These are phyloP conservation scores for Akebia trifoliata DNA, from an alignment of 164 flowering plant genomes.

Conservation along the genomic window DNA sequence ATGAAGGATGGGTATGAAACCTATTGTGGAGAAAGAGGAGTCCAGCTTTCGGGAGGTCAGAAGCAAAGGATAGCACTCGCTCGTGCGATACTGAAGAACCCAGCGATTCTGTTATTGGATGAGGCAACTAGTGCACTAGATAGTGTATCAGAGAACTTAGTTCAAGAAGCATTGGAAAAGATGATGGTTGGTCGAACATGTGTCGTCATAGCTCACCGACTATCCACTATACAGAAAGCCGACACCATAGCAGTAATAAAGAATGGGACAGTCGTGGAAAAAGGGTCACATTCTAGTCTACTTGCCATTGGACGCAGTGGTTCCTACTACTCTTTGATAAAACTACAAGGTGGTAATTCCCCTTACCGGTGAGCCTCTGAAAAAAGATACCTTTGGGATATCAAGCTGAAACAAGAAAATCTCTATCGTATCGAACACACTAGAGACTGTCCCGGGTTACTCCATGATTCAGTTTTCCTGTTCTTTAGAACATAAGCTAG, in stretches of 20 bases:
- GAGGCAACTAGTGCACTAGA: conserved; percentile 60
- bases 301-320: conserved; percentile 32
- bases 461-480: too few species aligned
- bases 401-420: neutral
- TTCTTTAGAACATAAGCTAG: too few species aligned
- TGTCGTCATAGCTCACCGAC: conserved; percentile 43
- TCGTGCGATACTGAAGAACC: conserved; percentile 49
- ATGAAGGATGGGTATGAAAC: conserved; percentile 43
- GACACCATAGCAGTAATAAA: conserved; percentile 38
- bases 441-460: neutral
- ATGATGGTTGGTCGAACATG: conserved; percentile 48
- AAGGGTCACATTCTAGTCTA: conserved; percentile 35
- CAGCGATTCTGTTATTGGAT: conserved; percentile 40
- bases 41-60: conserved; percentile 56
- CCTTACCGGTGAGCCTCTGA: conserved; percentile 17
- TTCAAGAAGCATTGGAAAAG: conserved; percentile 48
- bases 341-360: conserved; percentile 26
- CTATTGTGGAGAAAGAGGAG: conserved; percentile 53
- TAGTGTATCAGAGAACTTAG: conserved; percentile 39
- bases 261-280: conserved; percentile 38
- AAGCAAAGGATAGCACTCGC: conserved; percentile 59
- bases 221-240: conserved; percentile 40
- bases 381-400: neutral
- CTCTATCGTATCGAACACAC: neutral
- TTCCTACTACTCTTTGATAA: conserved; percentile 36